These are phyloP conservation scores for Allium cepa DNA, from an alignment of 106 monocot genomes.

Conservation along the genomic window DNA sequence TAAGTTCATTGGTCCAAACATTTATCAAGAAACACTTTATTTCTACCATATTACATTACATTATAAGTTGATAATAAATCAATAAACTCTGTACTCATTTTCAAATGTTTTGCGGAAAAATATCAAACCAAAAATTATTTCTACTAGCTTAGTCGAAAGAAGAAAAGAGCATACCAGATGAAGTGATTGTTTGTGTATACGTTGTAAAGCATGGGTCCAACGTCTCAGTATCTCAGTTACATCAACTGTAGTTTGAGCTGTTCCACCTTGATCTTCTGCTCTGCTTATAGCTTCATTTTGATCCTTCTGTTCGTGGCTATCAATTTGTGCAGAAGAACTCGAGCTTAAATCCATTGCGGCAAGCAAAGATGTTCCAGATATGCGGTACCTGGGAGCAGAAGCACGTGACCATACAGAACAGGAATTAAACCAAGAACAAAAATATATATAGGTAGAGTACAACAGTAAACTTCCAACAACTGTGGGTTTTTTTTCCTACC, in stretches of 20 bases:
- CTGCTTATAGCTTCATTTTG: constrained; percentile 33
- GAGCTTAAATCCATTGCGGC: constrained; percentile 88
- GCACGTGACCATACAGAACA: constrained; percentile 3
- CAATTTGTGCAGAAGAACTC: constrained; percentile 25
- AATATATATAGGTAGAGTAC: not conserved
- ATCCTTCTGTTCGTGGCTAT: constrained; percentile 35
- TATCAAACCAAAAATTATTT: not conserved
- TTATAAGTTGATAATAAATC: no score
- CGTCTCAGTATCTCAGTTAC: constrained; percentile 95
- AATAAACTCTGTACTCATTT: no score
- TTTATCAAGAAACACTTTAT: no score
- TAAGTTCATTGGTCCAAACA: no score
- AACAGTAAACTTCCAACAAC: no score
- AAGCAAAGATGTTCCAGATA: constrained; percentile 90
- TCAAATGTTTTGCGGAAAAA: no score
- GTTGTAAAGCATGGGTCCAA: constrained; percentile 98
- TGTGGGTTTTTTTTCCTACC: constrained; percentile 28
- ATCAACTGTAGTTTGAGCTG: constrained; percentile 73
- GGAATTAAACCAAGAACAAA: not conserved
- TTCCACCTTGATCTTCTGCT: constrained; percentile 72
- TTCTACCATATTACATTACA: no score
- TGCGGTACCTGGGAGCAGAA: constrained; percentile 72
- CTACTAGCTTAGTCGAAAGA: not conserved
- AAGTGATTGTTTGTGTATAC: constrained; percentile 96
- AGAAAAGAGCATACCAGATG: constrained; percentile 45